Conservation (phyloP, 1,284 basidiomycete species). For the Irpex sp. region DNA sequence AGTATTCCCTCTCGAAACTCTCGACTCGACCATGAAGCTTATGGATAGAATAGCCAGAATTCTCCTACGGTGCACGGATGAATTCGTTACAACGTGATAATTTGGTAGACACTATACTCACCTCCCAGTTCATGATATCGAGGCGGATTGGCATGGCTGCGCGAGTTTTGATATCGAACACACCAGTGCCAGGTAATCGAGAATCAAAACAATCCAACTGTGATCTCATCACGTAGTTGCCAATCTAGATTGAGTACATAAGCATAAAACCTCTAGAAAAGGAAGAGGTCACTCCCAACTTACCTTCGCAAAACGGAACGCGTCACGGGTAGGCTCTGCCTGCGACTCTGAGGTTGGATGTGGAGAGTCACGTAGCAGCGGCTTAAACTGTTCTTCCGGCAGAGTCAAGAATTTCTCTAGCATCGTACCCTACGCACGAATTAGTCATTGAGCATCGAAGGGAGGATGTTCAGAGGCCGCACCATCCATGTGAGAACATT, state of each 20-base stretch:
- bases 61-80: conserved; percentile 41
- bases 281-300: neutral
- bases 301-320: conserved; percentile 80
- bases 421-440: conserved; percentile 69
- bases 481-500: conserved; percentile 85
- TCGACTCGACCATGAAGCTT: conserved; percentile 57
- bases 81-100: neutral
- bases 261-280: neutral
- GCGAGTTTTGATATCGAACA: conserved; percentile 97
- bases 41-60: conserved; percentile 74
- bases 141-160: conserved; percentile 83
- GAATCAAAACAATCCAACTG: conserved; percentile 88
- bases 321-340: conserved; percentile 48
- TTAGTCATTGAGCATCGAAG: no score
- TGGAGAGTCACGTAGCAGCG: conserved; percentile 50
- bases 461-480: conserved; percentile 18
- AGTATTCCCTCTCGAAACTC: conserved; percentile 89
- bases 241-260: conserved; percentile 42
- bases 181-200: conserved; percentile 82
- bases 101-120: conserved; percentile 22
- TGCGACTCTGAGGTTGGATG: conserved; percentile 25
- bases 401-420: conserved; percentile 88
- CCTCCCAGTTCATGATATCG: conserved; percentile 84
- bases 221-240: conserved; percentile 87
- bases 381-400: conserved; percentile 60